Percentiles rank a stretch among this genome's conserved stretches.
Conservation (phyloP, 257 asterid genomes). For the Petunia secreta region DNA sequence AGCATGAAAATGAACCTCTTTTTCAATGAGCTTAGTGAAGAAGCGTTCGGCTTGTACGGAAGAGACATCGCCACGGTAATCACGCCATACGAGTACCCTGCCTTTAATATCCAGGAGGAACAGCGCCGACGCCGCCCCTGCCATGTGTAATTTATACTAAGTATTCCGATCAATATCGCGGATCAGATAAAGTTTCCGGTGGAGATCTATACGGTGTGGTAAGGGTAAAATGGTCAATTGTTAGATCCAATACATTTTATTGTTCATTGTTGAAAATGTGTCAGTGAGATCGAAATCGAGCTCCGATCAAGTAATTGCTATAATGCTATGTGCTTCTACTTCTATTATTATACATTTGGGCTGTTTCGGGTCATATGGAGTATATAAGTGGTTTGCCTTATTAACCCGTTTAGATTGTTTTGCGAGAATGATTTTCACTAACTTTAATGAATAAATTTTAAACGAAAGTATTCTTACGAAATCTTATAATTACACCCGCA, state of each 20-base stretch:
- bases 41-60: constrained; percentile 87
- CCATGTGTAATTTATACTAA: constrained; percentile 42
- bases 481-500: too few relatives aligned
- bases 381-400: too few relatives aligned
- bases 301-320: background rate
- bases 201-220: background rate
- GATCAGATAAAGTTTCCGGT: background rate
- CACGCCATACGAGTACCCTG: constrained; percentile 96
- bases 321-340: background rate
- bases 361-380: too few relatives aligned
- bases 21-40: constrained; percentile 88
- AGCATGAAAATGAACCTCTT: constrained; percentile 54
- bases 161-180: background rate
- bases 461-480: too few relatives aligned
- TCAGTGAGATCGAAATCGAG: constrained; percentile 4
- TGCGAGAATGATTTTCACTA: too few relatives aligned
- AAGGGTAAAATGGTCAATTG: background rate
- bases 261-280: too few relatives aligned
- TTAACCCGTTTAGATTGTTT: too few relatives aligned
- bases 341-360: too few relatives aligned
- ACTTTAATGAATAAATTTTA: too few relatives aligned
- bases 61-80: constrained; percentile 95
- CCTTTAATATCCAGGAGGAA: constrained; percentile 98
- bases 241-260: background rate
- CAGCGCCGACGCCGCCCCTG: constrained; percentile 99